Conservation (phyloP, 2,329 filamentous ascomycete species). For the Epichloe gansuensis region DNA sequence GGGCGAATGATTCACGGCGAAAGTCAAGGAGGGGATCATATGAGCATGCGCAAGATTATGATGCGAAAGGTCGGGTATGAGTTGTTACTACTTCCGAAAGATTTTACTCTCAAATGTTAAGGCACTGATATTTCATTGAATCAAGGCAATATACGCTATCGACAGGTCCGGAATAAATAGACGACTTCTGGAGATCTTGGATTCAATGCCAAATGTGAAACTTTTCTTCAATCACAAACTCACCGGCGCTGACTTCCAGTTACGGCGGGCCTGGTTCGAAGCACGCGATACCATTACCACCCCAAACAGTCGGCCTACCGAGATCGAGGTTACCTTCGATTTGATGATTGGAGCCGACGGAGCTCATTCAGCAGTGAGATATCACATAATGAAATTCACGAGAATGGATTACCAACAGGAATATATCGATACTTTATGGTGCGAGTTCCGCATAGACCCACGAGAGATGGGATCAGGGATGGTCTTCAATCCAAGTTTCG, state of each 20-base stretch:
- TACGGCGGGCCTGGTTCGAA: slow-evolving; percentile 81
- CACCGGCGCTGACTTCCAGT: slow-evolving; percentile 73
- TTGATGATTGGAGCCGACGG: slow-evolving; percentile 91
- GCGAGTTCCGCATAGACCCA: slow-evolving; percentile 76
- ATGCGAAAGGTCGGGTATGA: slow-evolving; percentile 70
- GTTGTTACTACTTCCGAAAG: slow-evolving; percentile 1
- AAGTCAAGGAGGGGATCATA: slow-evolving; percentile 49
- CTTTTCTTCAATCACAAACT: slow-evolving; percentile 91
- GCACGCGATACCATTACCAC: slow-evolving; percentile 24
- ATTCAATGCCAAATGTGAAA: slow-evolving; percentile 76
- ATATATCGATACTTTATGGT: slow-evolving; percentile 96
- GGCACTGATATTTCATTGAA: slow-evolving; percentile 4
- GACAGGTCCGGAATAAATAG: slow-evolving; percentile 79
- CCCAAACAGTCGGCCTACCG: slow-evolving; percentile 38
- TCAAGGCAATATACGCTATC: slow-evolving; percentile 69
- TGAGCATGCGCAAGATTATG: slow-evolving; percentile 81
- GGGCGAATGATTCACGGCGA: slow-evolving; percentile 91
- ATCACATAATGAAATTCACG: slow-evolving; percentile 91
- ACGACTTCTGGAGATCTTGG: slow-evolving; percentile 70
- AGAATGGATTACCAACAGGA: slow-evolving; percentile 85
- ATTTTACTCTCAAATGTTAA: neutral
- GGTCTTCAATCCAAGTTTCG: slow-evolving; percentile 43
- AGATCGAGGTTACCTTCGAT: slow-evolving; percentile 80
- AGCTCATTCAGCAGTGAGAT: slow-evolving; percentile 81
- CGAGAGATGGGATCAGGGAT: slow-evolving; percentile 16